These are phyloP conservation scores for Polygonum aviculare DNA, from an alignment of 148 eudicot species.

Conservation along the genomic window DNA sequence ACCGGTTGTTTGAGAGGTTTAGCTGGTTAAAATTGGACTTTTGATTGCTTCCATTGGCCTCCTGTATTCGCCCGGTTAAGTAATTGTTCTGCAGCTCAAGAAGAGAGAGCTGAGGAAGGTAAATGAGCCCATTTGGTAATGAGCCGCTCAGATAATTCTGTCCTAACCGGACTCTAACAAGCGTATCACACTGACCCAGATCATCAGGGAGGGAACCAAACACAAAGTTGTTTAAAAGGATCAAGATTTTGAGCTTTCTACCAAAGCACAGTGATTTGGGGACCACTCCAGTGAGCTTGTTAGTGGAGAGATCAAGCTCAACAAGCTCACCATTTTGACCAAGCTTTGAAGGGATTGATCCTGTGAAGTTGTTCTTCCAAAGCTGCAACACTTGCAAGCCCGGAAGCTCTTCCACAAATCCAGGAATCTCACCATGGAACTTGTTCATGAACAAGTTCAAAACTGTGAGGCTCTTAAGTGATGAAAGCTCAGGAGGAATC, in stretches of 20 bases:
- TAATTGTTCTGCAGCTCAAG: conserved; percentile 48
- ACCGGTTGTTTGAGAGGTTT: conserved; percentile 42
- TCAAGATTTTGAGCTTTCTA: conserved; percentile 31
- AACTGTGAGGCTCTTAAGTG: conserved; percentile 24
- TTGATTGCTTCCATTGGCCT: conserved; percentile 8
- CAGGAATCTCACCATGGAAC: conserved; percentile 40
- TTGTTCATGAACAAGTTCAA: conserved; percentile 46
- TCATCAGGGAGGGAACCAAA: conserved; percentile 42
- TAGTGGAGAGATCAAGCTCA: conserved; percentile 43
- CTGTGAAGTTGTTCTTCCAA: conserved; percentile 49
- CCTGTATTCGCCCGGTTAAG: conserved; percentile 28
- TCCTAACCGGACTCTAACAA: conserved; percentile 37
- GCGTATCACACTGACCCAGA: conserved; percentile 34
- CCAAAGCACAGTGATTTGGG: conserved; percentile 41
- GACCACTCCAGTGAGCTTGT: conserved; percentile 42
- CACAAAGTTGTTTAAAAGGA: conserved; percentile 42
- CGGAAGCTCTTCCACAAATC: conserved; percentile 28
- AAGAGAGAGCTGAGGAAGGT: conserved; percentile 35
- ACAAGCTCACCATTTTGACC: conserved; percentile 35
- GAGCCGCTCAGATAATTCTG: conserved; percentile 47
- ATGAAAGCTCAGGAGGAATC: conserved; percentile 33
- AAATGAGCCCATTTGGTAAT: conserved; percentile 39
- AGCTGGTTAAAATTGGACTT: conserved; percentile 24
- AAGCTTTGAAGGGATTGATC: conserved; percentile 39
- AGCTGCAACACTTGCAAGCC: conserved; percentile 36